Percentiles rank a stretch among this genome's conserved stretches.
phyloP scores from a whole-genome alignment of 495 filamentous ascomycete genomes.

The Geopyxis carbonaria region DNA sequence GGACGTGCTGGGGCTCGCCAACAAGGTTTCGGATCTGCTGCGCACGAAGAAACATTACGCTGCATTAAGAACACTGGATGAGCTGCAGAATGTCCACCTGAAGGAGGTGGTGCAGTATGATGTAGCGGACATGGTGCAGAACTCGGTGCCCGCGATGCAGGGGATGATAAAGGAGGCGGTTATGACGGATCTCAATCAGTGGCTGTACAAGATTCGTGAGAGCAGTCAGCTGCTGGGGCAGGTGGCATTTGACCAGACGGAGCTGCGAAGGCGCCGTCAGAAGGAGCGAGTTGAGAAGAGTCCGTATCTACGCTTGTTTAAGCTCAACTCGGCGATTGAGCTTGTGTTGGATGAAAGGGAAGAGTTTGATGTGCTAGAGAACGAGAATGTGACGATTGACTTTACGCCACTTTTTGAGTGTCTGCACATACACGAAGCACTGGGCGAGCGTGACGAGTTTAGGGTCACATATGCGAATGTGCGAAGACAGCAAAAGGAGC shows the following conservation, averaged over 20 bases:
- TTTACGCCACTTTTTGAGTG: slow-evolving; percentile 93
- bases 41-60: slow-evolving; percentile 87
- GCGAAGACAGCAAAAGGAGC: slow-evolving; percentile 74
- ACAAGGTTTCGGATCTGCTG: slow-evolving; percentile 82
- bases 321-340: slow-evolving; percentile 89
- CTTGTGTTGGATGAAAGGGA: slow-evolving; percentile 86
- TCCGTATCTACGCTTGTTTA: slow-evolving; percentile 59
- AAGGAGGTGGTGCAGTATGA: slow-evolving; percentile 87
- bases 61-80: slow-evolving; percentile 81
- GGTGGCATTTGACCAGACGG: slow-evolving; percentile 91
- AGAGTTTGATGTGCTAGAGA: slow-evolving; percentile 85
- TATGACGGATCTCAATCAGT: slow-evolving; percentile 92
- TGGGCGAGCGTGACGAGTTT: slow-evolving; percentile 85
- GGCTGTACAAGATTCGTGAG: slow-evolving; percentile 91
- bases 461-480: slow-evolving; percentile 78
- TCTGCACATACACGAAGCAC: slow-evolving; percentile 86
- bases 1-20: slow-evolving; percentile 80
- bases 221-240: slow-evolving; percentile 89
- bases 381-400: slow-evolving; percentile 82
- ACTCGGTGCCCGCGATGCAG: slow-evolving; percentile 82
- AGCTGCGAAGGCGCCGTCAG: slow-evolving; percentile 67
- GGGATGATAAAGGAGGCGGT: slow-evolving; percentile 87
- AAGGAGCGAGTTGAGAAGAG: slow-evolving; percentile 59
- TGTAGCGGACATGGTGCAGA: slow-evolving; percentile 88
- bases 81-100: slow-evolving; percentile 89